A percentile compares a stretch with the other conserved stretches of the same genome.
Evolutionary conservation across 371 early-diverging fungal genomes (phyloP).

Genomic region (Nematocida sp.): DNA sequence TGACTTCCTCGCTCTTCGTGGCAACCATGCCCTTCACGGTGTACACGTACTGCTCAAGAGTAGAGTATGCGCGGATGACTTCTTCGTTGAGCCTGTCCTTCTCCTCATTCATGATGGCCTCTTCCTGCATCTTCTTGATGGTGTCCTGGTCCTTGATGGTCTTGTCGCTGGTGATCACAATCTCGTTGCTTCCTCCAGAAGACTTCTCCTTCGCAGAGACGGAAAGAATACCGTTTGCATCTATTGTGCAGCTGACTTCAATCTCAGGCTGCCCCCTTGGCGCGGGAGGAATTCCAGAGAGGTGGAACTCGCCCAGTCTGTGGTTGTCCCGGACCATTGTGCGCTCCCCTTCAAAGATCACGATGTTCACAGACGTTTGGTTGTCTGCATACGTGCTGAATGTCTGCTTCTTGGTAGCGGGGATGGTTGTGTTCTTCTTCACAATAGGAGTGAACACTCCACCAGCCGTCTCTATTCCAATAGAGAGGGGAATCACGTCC

Average conservation of each 20-base stretch:
- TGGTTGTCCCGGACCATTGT: slow-evolving; percentile 81
- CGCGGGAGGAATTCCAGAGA: slow-evolving; percentile 75
- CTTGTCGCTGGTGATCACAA: slow-evolving; percentile 66
- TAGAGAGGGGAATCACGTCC: slow-evolving; percentile 78
- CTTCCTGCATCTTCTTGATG: slow-evolving; percentile 52
- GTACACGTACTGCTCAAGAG: slow-evolving; percentile 13
- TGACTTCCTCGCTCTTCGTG: slow-evolving; percentile 36
- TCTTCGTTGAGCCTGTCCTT: slow-evolving; percentile 43
- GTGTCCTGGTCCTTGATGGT: slow-evolving; percentile 35
- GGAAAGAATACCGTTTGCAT: slow-evolving; percentile 68
- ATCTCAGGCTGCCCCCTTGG: slow-evolving; percentile 67
- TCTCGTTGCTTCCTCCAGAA: slow-evolving; percentile 67
- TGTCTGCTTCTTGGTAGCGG: slow-evolving; percentile 76
- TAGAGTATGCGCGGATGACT: slow-evolving; percentile 42
- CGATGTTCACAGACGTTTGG: slow-evolving; percentile 81
- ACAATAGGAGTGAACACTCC: slow-evolving; percentile 89
- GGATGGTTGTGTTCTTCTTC: slow-evolving; percentile 78
- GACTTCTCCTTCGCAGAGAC: slow-evolving; percentile 69
- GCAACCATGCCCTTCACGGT: slow-evolving; percentile 28
- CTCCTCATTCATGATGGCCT: slow-evolving; percentile 37
- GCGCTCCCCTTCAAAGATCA: slow-evolving; percentile 83
- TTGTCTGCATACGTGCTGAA: slow-evolving; percentile 87
- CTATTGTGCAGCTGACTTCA: slow-evolving; percentile 70
- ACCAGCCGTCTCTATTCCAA: slow-evolving; percentile 84
- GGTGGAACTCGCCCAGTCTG: slow-evolving; percentile 79